phyloP scores from a whole-genome alignment of 306 rosid genomes.

The Ormosia emarginata region DNA sequence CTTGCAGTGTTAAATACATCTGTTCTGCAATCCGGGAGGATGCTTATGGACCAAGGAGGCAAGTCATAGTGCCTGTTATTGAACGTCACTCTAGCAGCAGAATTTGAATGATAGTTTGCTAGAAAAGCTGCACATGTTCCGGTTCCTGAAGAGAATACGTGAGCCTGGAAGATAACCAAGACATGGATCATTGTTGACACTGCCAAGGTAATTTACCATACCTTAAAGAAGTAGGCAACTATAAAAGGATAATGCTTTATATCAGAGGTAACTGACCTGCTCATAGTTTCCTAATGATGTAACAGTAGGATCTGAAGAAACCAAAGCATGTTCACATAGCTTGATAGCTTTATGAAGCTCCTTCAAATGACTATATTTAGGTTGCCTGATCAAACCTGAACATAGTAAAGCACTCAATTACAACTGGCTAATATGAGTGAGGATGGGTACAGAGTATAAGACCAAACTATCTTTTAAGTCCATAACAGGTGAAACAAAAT shows the following conservation, averaged over 20 bases:
- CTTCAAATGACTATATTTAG: constrained; percentile 83
- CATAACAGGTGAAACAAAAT: not conserved
- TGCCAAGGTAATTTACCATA: not conserved
- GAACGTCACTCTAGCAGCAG: constrained; percentile 65
- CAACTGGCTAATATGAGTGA: not conserved
- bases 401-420: constrained; percentile 13
- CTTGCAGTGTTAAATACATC: constrained; percentile 82
- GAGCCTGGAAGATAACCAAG: constrained; percentile 54
- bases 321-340: constrained; percentile 76
- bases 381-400: constrained; percentile 84
- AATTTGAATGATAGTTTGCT: constrained; percentile 53
- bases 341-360: constrained; percentile 82
- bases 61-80: constrained; percentile 67
- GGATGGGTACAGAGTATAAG: not conserved
- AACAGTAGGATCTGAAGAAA: constrained; percentile 76
- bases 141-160: constrained; percentile 60
- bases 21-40: constrained; percentile 86
- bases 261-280: constrained; percentile 53
- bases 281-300: constrained; percentile 71
- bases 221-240: not conserved
- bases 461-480: not conserved
- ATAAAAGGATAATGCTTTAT: not conserved
- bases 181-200: constrained; percentile 11
- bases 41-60: constrained; percentile 98
- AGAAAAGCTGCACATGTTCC: constrained; percentile 86